Base-by-base conservation (phyloP, 176 grass and related monocot genomes). In the Urochloa ruziziensis region DNA sequence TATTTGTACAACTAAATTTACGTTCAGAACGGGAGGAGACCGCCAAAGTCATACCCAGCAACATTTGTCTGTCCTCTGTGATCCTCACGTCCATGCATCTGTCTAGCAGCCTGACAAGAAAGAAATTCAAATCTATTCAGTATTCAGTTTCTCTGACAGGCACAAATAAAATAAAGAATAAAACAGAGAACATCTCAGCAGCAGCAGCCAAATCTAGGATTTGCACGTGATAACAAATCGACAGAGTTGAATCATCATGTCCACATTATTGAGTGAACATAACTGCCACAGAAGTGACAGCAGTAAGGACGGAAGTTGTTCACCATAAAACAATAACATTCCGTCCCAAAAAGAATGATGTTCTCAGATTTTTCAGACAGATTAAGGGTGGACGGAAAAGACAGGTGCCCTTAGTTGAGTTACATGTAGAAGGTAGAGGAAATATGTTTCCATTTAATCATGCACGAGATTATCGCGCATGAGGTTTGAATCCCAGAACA, bases 61-160 rank as follows among this genome's bases (percentile, higher is more conserved):
- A 73, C 67, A 73, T 73, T 40, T 30, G 68, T 11, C 70, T 62
- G 83, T 77, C 81, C 78, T 83, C 77, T 61, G 80, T 96, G 82
- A 62, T 89, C 80, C 35, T 83, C 91, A 79, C 69, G 42, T 80
- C 94, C 87, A 71, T 85, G 77, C 49, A 85, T 86, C 48, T 90
- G 85, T 52, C 51, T 73, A 33, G 83, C 82, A 85, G 87, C 89
- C 93, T 98, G 72, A 57, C 80, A 61, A 73, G 13, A 63, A 91
- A 56, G n/a, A 46, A 83, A 82, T 46, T 67, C 19, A 67, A 73
- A 91, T 52, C 3, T 78, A 84, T 61, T 77, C 19, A 79, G 46
- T 40, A 86, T 10, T 60, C 27, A 86, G 25, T 44, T 42, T 67
- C 75, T 54, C 42, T 56, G 58, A 44, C 27, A 17, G 2, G n/a